Base-by-base conservation (phyloP, 2,329 filamentous ascomycete species). In the Pestalotiopsis sp. region DNA sequence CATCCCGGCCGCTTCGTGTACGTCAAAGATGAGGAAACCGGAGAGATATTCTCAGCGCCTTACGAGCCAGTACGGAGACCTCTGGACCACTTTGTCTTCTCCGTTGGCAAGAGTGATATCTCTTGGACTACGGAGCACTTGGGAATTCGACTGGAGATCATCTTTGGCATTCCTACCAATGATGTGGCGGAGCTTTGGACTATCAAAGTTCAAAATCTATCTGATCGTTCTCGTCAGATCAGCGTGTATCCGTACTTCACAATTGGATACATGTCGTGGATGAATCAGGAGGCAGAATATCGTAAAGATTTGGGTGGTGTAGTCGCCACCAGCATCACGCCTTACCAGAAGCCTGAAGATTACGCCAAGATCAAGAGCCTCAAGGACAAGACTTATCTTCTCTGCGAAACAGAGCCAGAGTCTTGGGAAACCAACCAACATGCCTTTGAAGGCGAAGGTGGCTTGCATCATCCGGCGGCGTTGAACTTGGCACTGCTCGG, bases 231-330 rank as follows among this genome's bases (percentile, higher is more conserved):
- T 5, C 82, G 86, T 14, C 83, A 80, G 61, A 75, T 88, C 70
- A 86, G 85, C 74, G 77, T 88, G 38, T 87, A 86, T 69, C 86
- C 87, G 0, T 88, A 88, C 72, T 89, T 89, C 76, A 84, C 85
- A 45, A 82, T 88, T 66, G 86, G 86, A n/a, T 87, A 87, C 77
- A 88, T 87, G 85, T 88, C 86, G 14, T 89, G 86, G 86, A 89
- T 89, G 86, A 89, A 87, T 74, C 87, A 88, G 74, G 85, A 85
- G 39, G 86, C 84, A 45, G 84, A 86, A 71, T 88, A 85, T 80
- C 81, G 83, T 25, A 67, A 78, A 5, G 83, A 86, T 11, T 79
- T 87, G 23, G 79, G 80, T 25, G 86, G 84, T 27, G 79, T 89
- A 13, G 81, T 89, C 12, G 85, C 80, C 27, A 87, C 80, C 76